Conservation (phyloP, 345 rosid genomes). For the Cardiospermum halicacabum region DNA sequence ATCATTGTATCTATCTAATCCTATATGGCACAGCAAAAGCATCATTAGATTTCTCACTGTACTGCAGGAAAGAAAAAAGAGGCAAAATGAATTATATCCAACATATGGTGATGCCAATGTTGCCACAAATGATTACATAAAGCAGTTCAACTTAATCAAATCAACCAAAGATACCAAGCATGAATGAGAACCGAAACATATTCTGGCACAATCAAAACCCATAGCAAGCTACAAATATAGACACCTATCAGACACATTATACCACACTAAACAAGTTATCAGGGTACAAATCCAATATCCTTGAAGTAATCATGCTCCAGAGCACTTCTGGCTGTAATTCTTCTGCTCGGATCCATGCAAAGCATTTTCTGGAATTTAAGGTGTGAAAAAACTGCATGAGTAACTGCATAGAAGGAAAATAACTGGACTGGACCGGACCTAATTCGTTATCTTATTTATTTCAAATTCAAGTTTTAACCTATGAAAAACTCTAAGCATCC, state of each 20-base stretch:
- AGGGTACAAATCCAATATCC: constrained; percentile 64
- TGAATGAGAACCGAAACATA: constrained; percentile 7
- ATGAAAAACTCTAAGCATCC: too few species aligned
- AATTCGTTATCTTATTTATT: too few species aligned
- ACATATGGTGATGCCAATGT: neutral
- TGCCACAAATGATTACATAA: neutral
- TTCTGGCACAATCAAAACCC: constrained; percentile 22
- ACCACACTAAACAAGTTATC: neutral
- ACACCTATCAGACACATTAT: constrained; percentile 17
- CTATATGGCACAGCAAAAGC: too few species aligned
- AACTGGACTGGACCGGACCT: too few species aligned
- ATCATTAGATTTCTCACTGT: too few species aligned
- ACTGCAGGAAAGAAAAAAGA: neutral
- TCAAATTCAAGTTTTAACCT: neutral
- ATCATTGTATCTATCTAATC: too few species aligned
- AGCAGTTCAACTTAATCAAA: constrained; percentile 6
- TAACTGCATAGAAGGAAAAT: constrained; percentile 12
- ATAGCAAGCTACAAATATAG: constrained; percentile 16
- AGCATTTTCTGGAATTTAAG: constrained; percentile 75
- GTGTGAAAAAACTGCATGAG: constrained; percentile 14
- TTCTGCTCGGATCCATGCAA: constrained; percentile 77
- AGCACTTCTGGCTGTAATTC: constrained; percentile 86
- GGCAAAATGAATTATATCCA: neutral
- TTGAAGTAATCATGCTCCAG: constrained; percentile 94
- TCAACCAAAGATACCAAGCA: constrained; percentile 12